Conservation (phyloP, 257 asterid genomes). For the Scutellaria barbata region DNA sequence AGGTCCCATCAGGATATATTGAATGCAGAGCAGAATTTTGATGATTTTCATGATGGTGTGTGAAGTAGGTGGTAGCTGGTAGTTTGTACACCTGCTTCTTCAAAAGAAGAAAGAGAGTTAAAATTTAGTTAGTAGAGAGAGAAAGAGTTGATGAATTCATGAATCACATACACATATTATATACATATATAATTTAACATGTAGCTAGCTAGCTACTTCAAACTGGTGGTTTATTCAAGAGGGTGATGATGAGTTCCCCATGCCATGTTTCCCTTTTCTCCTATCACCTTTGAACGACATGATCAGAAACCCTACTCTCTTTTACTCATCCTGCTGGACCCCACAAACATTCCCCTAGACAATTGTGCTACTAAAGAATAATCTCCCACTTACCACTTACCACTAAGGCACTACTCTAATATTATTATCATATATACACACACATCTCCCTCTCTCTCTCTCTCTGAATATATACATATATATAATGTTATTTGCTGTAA, state of each 20-base stretch:
- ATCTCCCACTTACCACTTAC: neutral
- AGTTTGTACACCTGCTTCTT: conserved; percentile 6
- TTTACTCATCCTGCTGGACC: conserved; percentile 35
- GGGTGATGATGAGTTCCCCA: conserved; percentile 54
- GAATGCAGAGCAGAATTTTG: neutral
- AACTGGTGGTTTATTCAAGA: neutral
- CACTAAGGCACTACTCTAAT: conserved; percentile 29
- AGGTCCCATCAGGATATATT: neutral
- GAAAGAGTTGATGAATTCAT: conserved; percentile 38
- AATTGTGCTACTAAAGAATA: conserved; percentile 33
- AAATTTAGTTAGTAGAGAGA: conserved; percentile 14
- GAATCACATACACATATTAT: no score
- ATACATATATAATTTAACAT: no score
- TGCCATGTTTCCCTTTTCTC: conserved; percentile 47
- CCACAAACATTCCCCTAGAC: conserved; percentile 51
- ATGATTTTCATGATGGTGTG: conserved; percentile 13
- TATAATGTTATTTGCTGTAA: conserved; percentile 36
- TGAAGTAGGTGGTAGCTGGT: conserved; percentile 1
- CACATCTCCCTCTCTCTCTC: no score
- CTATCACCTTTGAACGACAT: conserved; percentile 32
- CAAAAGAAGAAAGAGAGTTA: neutral
- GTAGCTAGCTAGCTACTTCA: no score
- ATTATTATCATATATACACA: no score
- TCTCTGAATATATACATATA: no score
- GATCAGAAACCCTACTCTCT: conserved; percentile 37